Percentiles rank a stretch among this genome's conserved stretches.
These are phyloP conservation scores for Comarum palustre DNA, from an alignment of 306 rosid species.

Conservation along the genomic window DNA sequence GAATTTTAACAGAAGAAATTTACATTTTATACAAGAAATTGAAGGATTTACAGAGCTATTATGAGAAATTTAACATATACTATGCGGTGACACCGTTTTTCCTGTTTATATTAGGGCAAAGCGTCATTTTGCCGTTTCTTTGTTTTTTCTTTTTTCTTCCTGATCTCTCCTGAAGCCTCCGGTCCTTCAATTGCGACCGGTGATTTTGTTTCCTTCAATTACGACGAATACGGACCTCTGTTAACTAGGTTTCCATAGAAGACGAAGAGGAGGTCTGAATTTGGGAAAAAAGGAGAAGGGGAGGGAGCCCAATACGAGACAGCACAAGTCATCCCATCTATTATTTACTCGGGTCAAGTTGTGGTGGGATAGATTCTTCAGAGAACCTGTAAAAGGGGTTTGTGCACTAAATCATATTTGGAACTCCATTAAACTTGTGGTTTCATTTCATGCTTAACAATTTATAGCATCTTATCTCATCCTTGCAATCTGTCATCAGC, in stretches of 20 bases:
- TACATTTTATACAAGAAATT: background rate
- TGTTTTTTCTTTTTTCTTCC: no score
- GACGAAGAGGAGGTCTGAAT: no score
- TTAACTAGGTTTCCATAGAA: no score
- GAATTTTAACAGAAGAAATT: background rate
- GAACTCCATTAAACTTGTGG: background rate
- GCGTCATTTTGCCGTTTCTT: background rate
- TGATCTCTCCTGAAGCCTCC: no score
- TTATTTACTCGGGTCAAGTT: constrained; percentile 7
- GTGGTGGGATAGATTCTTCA: constrained; percentile 17
- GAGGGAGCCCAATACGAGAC: no score
- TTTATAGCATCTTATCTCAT: constrained; percentile 14
- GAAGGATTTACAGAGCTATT: background rate
- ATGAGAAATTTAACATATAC: background rate
- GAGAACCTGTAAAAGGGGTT: background rate
- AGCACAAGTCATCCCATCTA: no score
- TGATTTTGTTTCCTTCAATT: no score
- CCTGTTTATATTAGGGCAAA: no score
- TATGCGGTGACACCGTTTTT: no score
- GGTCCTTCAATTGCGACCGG: no score
- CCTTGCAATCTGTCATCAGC: background rate
- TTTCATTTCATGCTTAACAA: constrained; percentile 15
- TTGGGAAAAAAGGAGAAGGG: no score
- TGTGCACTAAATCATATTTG: background rate
- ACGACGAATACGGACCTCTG: no score